Evolutionary conservation across 768 basidiomycete genomes (phyloP), one percentile per base, ranked within the genome.

Genomic region (Russula sp.): DNA sequence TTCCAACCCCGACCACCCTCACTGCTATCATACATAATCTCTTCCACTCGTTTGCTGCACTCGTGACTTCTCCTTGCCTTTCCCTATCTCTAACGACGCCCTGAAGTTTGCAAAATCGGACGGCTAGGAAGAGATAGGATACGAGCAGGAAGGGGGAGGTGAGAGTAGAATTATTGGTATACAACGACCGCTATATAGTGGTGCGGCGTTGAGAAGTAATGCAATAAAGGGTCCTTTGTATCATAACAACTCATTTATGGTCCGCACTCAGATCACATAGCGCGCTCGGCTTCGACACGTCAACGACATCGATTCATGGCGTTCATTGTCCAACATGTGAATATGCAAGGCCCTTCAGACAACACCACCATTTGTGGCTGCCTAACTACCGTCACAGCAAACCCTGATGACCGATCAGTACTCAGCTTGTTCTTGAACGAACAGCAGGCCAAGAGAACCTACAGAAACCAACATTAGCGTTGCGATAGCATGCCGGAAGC

Each of bases 201-300:
- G 48, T 52, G 57, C 55, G 62, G 62, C 49, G 57, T 58, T 55
- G 63, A 66, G 65, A 66, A 66, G 65, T 66, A 66, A 66, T 66
- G 64, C 62, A 66, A 66, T 66, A 55, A 66, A 66, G 35, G 64
- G 55, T 37, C 57, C 37, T 59, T 59, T 66, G 65, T 66, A 65
- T 59, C 64, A 66, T 56, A 58, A 48, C 52, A 35, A n/a, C 20
- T 14, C 53, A 39, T 16, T 16, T 7, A 45, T 35, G 51, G 31
- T 20, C 37, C 45, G 49, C 31, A 11, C 47, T 48, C n/a, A 55
- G 31, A 37, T 32, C 11, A 31, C 37, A 9, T 27, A 14, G 35
- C 42, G 37, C 10, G 32, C 3, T n/a, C 53, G 18, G 42, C 13
- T 39, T 51, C 18, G 45, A 49, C 22, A 37, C 2, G 2, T 37